Evolutionary conservation across 495 filamentous ascomycete genomes (phyloP), one percentile per base, ranked within the genome.

Genomic region (Trichocladium uniseriatum): DNA sequence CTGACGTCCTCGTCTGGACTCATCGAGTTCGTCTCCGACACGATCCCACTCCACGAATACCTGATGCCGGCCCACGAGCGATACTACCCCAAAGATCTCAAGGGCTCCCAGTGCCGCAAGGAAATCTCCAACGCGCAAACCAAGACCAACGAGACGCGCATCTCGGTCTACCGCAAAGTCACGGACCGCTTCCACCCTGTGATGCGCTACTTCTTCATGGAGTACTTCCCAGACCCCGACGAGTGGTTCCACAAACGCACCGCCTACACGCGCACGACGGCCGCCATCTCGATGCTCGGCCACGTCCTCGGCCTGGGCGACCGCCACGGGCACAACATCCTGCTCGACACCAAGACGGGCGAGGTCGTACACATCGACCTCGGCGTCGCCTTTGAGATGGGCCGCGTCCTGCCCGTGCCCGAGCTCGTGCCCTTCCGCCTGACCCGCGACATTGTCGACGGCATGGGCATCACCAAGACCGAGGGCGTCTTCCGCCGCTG

Each of bases 351-450:
- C 43, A 79, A 82, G 51, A 95, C 81, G 14, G 92, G 92, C 19
- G 92, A 98, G 65, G 90, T 89, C 6, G 84, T 98, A 1, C 92
- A 98, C 59, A 98, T 98, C 48, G 92, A 98, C 63, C 77, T 98
- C 7, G 92, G 92, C 34, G 86, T 98, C 15, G 90, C 90, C 1
- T 98, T 98, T 58, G 92, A 98, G 60, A 86, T 79, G 66, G 92
- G 94, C n/a, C 86, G 91, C 16, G 79, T 98, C 10, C 72, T 98
- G 0, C 92, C 89, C 0, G 82, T 97, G 0, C 94, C 92, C 0
- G 92, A 98, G 68, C 82, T 94, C 0, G 91, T 98, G 0, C 92
- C 92, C 0, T 98, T 98, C 72, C 79, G 92, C 4, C 67, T 98
- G 49, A 96, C 92, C n/a, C 76, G 92, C 19, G 92, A 98, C 62